Percentiles rank a stretch among this genome's conserved stretches.
These are phyloP conservation scores for Hortiboletus flavorubellus DNA, from an alignment of 768 basidiomycete genomes.

Conservation along the genomic window DNA sequence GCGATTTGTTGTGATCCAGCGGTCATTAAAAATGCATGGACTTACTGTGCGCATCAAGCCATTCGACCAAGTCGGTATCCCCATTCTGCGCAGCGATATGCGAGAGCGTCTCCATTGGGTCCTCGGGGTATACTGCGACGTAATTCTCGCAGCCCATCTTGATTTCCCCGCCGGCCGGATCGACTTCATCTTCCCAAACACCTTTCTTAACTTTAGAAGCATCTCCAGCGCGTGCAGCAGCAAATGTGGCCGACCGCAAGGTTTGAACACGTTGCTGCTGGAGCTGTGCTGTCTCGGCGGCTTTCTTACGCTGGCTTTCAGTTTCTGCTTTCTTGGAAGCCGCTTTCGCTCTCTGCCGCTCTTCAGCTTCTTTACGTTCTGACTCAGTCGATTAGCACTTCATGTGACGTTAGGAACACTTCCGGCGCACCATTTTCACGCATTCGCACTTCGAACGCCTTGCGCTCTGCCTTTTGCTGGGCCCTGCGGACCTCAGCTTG, in stretches of 20 bases:
- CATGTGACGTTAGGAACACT: conserved; percentile 1
- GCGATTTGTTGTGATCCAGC: conserved; percentile 18
- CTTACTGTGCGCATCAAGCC: conserved; percentile 73
- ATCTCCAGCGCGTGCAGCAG: conserved; percentile 58
- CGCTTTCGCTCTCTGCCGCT: conserved; percentile 53
- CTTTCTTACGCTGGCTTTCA: conserved; percentile 42
- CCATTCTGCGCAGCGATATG: conserved; percentile 62
- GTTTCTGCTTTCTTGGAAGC: conserved; percentile 56
- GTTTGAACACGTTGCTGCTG: conserved; percentile 51
- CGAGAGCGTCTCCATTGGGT: conserved; percentile 63
- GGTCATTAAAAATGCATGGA: conserved; percentile 25
- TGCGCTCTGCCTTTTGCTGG: conserved; percentile 47
- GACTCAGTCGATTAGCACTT: conserved; percentile 12
- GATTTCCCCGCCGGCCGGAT: conserved; percentile 69
- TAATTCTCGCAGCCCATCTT: conserved; percentile 53
- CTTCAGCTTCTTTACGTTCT: conserved; percentile 54
- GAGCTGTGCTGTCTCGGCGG: conserved; percentile 45
- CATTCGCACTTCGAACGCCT: conserved; percentile 41
- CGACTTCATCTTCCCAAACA: conserved; percentile 67
- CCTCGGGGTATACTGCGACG: conserved; percentile 42
- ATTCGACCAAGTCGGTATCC: conserved; percentile 56
- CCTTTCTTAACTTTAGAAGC: conserved; percentile 55
- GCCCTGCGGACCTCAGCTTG: conserved; percentile 47
- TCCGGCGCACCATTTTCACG: conserved; percentile 47
- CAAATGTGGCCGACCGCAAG: conserved; percentile 59